These are phyloP conservation scores for Xylaria sp. DNA, from an alignment of 2,329 filamentous ascomycete genomes.

Conservation along the genomic window DNA sequence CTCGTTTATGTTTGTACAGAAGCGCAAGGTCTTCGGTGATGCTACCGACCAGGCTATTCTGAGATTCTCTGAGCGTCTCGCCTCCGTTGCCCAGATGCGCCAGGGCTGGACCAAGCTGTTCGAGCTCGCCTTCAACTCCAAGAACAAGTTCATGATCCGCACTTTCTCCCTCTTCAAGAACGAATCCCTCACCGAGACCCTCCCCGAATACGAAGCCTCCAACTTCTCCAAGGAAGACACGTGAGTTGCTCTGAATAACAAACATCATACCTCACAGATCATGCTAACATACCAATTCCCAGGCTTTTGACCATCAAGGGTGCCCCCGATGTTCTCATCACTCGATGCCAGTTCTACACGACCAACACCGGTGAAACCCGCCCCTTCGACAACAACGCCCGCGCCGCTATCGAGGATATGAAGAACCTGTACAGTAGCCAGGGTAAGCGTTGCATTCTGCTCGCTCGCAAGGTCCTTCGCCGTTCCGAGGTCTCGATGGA, in stretches of 20 bases:
- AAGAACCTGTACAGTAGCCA: conserved; percentile 66
- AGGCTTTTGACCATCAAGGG: conserved; percentile 70
- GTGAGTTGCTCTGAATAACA: conserved; percentile 25
- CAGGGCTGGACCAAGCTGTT: conserved; percentile 61
- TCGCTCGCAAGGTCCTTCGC: conserved; percentile 56
- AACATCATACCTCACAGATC: neutral
- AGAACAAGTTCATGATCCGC: conserved; percentile 77
- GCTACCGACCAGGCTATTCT: conserved; percentile 72
- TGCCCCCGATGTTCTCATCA: conserved; percentile 67
- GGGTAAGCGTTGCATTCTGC: conserved; percentile 61
- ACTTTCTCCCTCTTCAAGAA: conserved; percentile 45
- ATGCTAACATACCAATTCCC: conserved; percentile 35
- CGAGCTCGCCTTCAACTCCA: conserved; percentile 71
- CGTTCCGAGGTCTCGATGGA: conserved; percentile 36
- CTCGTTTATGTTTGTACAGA: neutral
- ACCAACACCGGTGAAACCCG: conserved; percentile 49
- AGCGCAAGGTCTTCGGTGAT: conserved; percentile 65
- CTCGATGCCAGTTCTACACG: conserved; percentile 55
- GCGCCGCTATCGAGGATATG: conserved; percentile 46
- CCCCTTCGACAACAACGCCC: conserved; percentile 43
- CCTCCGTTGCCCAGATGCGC: conserved; percentile 54
- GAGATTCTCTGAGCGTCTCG: conserved; percentile 62
- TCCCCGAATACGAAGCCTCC: conserved; percentile 34
- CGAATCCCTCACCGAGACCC: conserved; percentile 35
- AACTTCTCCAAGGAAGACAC: conserved; percentile 36